A percentile compares a stretch with the other conserved stretches of the same genome.
Evolutionary conservation across 768 basidiomycete genomes (phyloP).

Genomic region (Omphalotus guepiniiformis): DNA sequence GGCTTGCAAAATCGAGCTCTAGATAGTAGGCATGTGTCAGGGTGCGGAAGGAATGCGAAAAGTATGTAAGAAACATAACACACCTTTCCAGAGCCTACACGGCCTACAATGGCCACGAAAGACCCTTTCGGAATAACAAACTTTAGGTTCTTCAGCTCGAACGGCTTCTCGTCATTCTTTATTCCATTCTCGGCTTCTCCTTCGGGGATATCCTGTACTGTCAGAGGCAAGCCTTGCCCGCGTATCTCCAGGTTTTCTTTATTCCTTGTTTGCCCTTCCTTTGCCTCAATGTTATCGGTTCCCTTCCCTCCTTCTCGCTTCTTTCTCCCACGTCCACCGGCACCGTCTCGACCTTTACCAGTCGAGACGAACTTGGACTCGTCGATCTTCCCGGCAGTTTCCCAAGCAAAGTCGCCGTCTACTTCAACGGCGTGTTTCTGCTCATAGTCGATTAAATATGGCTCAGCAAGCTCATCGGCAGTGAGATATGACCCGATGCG

Average conservation of each 20-base stretch:
- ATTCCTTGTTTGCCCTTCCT: constrained; percentile 10
- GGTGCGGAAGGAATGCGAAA: no score
- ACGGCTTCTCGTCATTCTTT: constrained; percentile 9
- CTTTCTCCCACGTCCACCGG: constrained; percentile 12
- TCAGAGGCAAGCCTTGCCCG: constrained; percentile 15
- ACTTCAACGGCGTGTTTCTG: constrained; percentile 26
- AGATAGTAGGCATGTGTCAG: not conserved
- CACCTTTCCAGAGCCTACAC: constrained; percentile 50
- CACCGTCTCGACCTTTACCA: constrained; percentile 12
- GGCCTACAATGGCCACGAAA: constrained; percentile 47
- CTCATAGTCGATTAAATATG: constrained; percentile 26
- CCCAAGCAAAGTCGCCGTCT: constrained; percentile 29
- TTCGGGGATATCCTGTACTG: constrained; percentile 4
- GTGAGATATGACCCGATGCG: constrained; percentile 28
- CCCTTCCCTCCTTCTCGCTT: no score
- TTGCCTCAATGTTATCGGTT: constrained; percentile 7
- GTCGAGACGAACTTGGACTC: constrained; percentile 23
- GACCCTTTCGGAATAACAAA: constrained; percentile 32
- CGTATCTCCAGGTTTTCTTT: constrained; percentile 11
- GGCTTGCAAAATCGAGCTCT: constrained; percentile 32
- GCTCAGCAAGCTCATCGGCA: constrained; percentile 31
- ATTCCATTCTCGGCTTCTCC: no score
- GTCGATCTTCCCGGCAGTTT: constrained; percentile 25
- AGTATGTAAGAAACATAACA: not conserved
- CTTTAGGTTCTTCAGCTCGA: constrained; percentile 8